A percentile compares a stretch with the other conserved stretches of the same genome.
Conservation (phyloP, 192 early-diverging fungal species). For the Fimicolochytrium jonesii region DNA sequence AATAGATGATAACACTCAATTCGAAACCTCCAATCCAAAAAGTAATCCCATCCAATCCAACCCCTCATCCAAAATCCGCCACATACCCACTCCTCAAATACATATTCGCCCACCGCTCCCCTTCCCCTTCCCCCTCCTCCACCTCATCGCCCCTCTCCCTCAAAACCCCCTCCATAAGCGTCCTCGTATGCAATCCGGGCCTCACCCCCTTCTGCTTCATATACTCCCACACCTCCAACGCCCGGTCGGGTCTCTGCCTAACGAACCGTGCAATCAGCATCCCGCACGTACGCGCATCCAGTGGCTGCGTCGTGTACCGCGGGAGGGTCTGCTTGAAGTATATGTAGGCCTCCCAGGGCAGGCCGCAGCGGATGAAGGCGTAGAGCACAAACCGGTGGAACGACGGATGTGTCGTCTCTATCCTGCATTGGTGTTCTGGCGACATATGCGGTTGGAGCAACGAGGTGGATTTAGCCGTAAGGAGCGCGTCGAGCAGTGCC, state of each 20-base stretch:
- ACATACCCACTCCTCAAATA: too few species aligned
- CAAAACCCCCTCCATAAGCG: conserved; percentile 5
- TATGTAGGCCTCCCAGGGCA: not conserved
- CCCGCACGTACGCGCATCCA: not conserved
- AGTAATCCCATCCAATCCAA: too few species aligned
- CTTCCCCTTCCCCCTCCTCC: not conserved
- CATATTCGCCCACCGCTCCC: too few species aligned
- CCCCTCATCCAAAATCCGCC: too few species aligned
- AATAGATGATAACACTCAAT: too few species aligned
- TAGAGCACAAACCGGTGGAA: not conserved
- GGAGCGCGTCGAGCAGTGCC: not conserved
- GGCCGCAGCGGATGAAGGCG: not conserved
- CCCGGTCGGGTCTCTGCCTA: not conserved
- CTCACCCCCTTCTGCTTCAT: conserved; percentile 5
- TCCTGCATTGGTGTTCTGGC: not conserved
- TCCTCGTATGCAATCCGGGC: not conserved
- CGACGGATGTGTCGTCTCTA: too few species aligned
- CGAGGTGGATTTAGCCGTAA: not conserved
- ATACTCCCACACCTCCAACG: conserved; percentile 1
- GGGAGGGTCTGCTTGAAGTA: not conserved
- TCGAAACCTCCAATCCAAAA: too few species aligned
- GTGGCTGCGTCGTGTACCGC: not conserved
- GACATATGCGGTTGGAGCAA: not conserved
- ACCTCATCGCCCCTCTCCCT: not conserved
- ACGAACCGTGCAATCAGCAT: conserved; percentile 15